A percentile compares a stretch with the other conserved stretches of the same genome.
Evolutionary conservation across 306 rosid genomes (phyloP).

Genomic region (Bauhinia variegata): DNA sequence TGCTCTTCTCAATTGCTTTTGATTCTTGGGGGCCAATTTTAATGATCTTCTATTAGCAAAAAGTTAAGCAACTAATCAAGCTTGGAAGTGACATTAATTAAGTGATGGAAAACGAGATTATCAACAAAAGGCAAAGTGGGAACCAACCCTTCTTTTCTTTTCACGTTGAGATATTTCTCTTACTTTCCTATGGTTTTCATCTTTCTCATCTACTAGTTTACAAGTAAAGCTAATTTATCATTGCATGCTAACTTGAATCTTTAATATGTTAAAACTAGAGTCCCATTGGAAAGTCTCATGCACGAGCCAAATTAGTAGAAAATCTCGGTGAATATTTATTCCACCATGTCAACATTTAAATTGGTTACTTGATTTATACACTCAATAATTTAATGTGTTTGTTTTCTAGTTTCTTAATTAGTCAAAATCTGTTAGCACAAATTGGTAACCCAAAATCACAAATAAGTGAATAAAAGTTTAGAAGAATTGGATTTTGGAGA

Average conservation of each 20-base stretch:
- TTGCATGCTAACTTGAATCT: neutral
- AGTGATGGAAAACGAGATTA: constrained; percentile 8
- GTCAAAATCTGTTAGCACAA: no score
- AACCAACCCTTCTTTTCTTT: constrained; percentile 16
- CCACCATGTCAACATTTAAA: no score
- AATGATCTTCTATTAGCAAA: constrained; percentile 20
- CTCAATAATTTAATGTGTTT: no score
- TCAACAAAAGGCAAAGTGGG: constrained; percentile 21
- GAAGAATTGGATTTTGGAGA: no score
- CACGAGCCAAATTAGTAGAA: no score
- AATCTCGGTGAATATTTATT: no score
- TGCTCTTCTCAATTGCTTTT: constrained; percentile 29
- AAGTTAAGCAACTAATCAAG: constrained; percentile 21
- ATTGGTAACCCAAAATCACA: no score
- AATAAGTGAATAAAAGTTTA: no score
- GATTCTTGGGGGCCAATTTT: constrained; percentile 13
- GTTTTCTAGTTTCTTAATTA: no score
- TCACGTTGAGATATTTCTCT: neutral
- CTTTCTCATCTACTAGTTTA: neutral
- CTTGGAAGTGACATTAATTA: constrained; percentile 20
- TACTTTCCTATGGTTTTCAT: neutral
- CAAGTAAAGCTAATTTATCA: neutral
- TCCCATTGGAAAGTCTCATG: no score
- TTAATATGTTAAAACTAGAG: neutral
- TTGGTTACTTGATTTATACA: no score